Base-by-base conservation (phyloP, 306 rosid species). In the Bauhinia variegata region DNA sequence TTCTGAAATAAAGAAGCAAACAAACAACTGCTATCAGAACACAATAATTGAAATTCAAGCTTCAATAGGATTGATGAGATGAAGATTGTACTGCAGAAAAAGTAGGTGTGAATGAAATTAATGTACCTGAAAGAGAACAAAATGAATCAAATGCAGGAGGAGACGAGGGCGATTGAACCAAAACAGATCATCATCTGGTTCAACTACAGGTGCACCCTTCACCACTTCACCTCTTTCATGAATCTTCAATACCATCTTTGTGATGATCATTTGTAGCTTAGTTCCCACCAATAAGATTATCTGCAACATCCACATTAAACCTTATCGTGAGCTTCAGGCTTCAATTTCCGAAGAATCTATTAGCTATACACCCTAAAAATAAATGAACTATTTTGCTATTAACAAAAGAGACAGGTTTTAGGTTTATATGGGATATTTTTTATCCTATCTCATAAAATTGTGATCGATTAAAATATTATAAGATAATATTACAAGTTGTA, bases 81-180 rank as follows among this genome's bases (percentile, higher is more conserved):
- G 43, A 23, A 1, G 1, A 2, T 23, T 23, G 2, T 23, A 23
- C 2, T 23, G 28, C 28, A 23, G 28, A 41, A 11, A 49, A 69
- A 54, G 10, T 2, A 57, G 47, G 14, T n/a, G 30, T 36, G 16
- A 1, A 31, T 19, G 54, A 60, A 36, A 36, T 5, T 36, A 36
- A 58, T 13, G 7, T 52, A 87, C 97, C 95, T 80, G 93, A 68
- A 92, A 89, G 58, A 92, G 87, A 66, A 80, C 91, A 54, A 87
- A 66, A 75, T 89, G 95, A 68, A 92, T 65, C 69, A 86, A 59
- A 51, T 55, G 83, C 65, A 92, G 96, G 49, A 87, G 72, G 63
- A 89, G 67, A 2, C 63, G 54, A 0, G 98, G 98, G 5, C 48
- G 50, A 8, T 85, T 88, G 53, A 92, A 92, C 98, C 98, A 92